Percentiles rank a stretch among this genome's conserved stretches.
Conservation (phyloP, 1,139 yeast species). For the Schwanniomyces etchellsii region DNA sequence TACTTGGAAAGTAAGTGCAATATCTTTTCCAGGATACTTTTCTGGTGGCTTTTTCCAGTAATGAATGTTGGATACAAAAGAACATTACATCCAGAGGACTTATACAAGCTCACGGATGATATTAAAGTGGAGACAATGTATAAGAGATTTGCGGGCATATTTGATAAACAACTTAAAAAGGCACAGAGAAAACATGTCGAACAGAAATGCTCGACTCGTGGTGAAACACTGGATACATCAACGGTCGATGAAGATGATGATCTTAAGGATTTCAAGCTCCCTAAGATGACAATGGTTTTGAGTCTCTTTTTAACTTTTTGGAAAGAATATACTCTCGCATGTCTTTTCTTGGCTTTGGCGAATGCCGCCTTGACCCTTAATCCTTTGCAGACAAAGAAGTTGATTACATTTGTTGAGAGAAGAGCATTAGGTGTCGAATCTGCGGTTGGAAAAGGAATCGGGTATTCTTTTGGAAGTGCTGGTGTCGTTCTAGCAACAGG, state of each 20-base stretch:
- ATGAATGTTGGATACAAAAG: conserved; percentile 62
- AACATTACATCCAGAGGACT: conserved; percentile 58
- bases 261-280: conserved; percentile 18
- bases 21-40: conserved; percentile 30
- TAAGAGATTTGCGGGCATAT: conserved; percentile 21
- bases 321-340: conserved; percentile 18
- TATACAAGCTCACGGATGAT: conserved; percentile 48
- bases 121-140: conserved; percentile 45
- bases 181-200: conserved; percentile 11
- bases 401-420: conserved; percentile 24
- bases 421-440: conserved; percentile 15
- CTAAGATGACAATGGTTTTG: conserved; percentile 11
- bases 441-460: conserved; percentile 26
- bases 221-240: conserved; percentile 18
- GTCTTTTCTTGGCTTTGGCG: conserved; percentile 14
- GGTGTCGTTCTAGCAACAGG: conserved; percentile 28
- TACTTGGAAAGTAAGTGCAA: conserved; percentile 35
- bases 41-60: conserved; percentile 57
- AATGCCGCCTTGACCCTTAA: conserved; percentile 15
- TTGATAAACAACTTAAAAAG: conserved; percentile 29
- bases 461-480: conserved; percentile 21
- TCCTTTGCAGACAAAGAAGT: conserved; percentile 25
- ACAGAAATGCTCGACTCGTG: conserved; percentile 20
- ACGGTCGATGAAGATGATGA: conserved; percentile 19
- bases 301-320: conserved; percentile 25